Conservation (phyloP, 768 basidiomycete genomes). For the Scleroderma bovista region DNA sequence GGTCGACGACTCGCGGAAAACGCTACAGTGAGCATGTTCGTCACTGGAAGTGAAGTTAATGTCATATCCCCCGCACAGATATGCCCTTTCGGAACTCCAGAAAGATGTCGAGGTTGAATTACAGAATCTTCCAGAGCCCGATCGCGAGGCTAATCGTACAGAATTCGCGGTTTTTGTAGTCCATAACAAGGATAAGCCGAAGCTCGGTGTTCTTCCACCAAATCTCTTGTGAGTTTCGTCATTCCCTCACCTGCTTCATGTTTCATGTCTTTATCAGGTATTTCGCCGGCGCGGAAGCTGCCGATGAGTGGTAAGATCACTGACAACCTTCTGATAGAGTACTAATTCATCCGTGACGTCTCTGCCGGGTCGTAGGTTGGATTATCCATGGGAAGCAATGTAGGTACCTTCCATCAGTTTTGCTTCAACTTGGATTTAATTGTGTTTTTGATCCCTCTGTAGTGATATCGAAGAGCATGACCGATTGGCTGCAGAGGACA, state of each 20-base stretch:
- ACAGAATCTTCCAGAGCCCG: slow-evolving; percentile 56
- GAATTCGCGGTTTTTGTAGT: slow-evolving; percentile 92
- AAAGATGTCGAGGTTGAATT: slow-evolving; percentile 81
- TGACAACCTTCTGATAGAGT: slow-evolving; percentile 1
- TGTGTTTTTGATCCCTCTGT: slow-evolving; percentile 3
- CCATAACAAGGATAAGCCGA: slow-evolving; percentile 88
- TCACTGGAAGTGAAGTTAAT: not conserved
- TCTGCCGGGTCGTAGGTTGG: slow-evolving; percentile 48
- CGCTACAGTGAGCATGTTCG: slow-evolving; percentile 60
- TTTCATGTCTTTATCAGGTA: slow-evolving; percentile 42
- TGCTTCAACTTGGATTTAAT: not conserved
- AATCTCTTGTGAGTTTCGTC: slow-evolving; percentile 49
- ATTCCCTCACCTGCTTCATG: slow-evolving; percentile 3
- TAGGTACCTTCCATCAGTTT: slow-evolving; percentile 30
- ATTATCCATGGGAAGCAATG: slow-evolving; percentile 83
- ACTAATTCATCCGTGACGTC: slow-evolving; percentile 19
- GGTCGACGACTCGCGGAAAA: slow-evolving; percentile 85
- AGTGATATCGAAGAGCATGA: slow-evolving; percentile 80
- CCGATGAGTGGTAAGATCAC: slow-evolving; percentile 61
- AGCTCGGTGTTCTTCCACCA: slow-evolving; percentile 68
- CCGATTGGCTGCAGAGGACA: slow-evolving; percentile 47
- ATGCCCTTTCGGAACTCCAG: slow-evolving; percentile 83
- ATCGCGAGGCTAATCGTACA: slow-evolving; percentile 71
- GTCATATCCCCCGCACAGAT: slow-evolving; percentile 41
- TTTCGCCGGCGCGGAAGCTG: slow-evolving; percentile 74